Conservation (phyloP, 192 early-diverging fungal genomes). For the Phlyctochytrium planicorne region DNA sequence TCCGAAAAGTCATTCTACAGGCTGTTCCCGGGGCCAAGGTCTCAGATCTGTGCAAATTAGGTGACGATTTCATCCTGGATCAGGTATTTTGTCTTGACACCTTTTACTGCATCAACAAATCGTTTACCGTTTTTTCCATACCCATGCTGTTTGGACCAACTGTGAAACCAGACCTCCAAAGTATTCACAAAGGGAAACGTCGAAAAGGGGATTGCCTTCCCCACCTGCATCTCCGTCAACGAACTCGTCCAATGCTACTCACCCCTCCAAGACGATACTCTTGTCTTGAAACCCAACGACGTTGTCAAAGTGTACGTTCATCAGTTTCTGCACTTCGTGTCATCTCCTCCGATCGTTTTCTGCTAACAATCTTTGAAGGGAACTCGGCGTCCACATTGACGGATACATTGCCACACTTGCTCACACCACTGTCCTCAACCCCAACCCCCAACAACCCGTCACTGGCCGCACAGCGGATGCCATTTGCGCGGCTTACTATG, state of each 20-base stretch:
- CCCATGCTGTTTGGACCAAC: too few relatives aligned
- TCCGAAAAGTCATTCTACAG: constrained; percentile 28
- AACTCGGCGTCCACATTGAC: constrained; percentile 87
- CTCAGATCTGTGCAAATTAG: constrained; percentile 34
- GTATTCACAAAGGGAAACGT: constrained; percentile 37
- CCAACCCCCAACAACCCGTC: constrained; percentile 51
- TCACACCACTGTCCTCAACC: constrained; percentile 73
- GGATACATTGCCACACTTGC: constrained; percentile 80
- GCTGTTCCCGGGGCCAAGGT: constrained; percentile 21
- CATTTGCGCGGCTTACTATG: constrained; percentile 84
- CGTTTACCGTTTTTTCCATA: too few relatives aligned
- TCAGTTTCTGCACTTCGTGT: background rate
- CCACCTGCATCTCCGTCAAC: constrained; percentile 85
- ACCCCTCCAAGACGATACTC: constrained; percentile 68
- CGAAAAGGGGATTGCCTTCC: constrained; percentile 70
- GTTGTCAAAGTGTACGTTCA: constrained; percentile 78
- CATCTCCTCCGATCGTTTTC: background rate
- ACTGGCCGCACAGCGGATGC: constrained; percentile 85
- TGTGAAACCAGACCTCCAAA: constrained; percentile 23
- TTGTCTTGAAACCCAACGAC: constrained; percentile 74
- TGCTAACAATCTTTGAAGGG: constrained; percentile 37
- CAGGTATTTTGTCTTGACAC: too few relatives aligned
- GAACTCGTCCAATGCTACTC: constrained; percentile 81
- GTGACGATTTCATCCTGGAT: constrained; percentile 37
- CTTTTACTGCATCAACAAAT: too few relatives aligned